Percentiles rank a stretch among this genome's conserved stretches.
Evolutionary conservation across 2,329 filamentous ascomycete species (phyloP).

Genomic region (Botrytis squamosa): DNA sequence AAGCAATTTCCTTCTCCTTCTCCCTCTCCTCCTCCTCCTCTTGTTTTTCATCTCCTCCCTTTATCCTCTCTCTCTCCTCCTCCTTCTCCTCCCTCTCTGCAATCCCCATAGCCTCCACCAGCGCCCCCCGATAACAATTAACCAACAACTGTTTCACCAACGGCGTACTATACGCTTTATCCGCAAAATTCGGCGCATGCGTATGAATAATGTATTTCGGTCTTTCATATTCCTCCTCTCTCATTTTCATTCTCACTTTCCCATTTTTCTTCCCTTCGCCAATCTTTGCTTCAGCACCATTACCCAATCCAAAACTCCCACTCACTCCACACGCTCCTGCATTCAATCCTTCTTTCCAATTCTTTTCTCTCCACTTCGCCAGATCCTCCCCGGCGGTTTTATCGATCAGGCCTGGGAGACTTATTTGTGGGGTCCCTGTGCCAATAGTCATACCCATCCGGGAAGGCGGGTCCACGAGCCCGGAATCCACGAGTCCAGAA

Average conservation of each 20-base stretch:
- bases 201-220: constrained; percentile 9
- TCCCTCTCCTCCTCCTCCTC: no score
- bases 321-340: background rate
- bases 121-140: background rate
- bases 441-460: background rate
- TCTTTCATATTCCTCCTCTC: background rate
- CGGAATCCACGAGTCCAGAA: no score
- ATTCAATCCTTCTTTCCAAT: background rate
- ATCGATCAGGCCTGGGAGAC: background rate
- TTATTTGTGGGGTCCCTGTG: background rate
- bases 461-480: background rate
- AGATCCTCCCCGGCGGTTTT: background rate
- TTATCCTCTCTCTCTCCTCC: no score
- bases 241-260: no score
- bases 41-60: no score
- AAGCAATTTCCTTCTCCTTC: fast-evolving
- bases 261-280: no score
- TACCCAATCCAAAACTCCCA: background rate
- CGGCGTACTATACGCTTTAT: constrained; percentile 5
- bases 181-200: background rate
- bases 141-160: constrained; percentile 8
- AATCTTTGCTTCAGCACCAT: no score
- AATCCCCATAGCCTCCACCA: background rate
- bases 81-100: background rate
- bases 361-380: background rate